Percentiles rank a stretch among this genome's conserved stretches.
Evolutionary conservation across 2,329 filamentous ascomycete genomes (phyloP).

Genomic region (Grosmannia clavigera): DNA sequence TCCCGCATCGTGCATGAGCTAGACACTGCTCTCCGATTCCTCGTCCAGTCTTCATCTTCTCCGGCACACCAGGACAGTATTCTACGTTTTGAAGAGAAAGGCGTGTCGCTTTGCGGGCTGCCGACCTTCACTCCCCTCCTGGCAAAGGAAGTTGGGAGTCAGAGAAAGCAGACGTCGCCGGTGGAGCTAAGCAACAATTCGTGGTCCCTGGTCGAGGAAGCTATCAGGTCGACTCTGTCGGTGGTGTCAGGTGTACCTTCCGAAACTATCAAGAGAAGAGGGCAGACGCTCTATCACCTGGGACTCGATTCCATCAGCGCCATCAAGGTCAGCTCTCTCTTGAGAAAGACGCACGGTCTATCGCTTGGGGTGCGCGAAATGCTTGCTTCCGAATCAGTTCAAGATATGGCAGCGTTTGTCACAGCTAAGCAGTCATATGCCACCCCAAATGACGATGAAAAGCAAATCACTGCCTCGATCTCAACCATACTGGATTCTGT

Average conservation of each 20-base stretch:
- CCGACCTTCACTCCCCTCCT: constrained; percentile 24
- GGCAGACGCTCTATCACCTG: constrained; percentile 65
- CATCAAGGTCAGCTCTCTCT: constrained; percentile 65
- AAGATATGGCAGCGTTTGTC: constrained; percentile 40
- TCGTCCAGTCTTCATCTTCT: constrained; percentile 36
- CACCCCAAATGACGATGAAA: background rate
- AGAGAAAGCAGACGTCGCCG: background rate
- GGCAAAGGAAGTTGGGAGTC: background rate
- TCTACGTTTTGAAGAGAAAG: constrained; percentile 37
- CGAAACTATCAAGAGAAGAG: constrained; percentile 39
- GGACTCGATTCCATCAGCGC: constrained; percentile 87
- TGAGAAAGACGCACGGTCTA: constrained; percentile 49
- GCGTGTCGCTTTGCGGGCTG: constrained; percentile 55
- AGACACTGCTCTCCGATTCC: constrained; percentile 42
- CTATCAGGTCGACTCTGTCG: constrained; percentile 35
- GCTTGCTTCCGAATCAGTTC: constrained; percentile 51
- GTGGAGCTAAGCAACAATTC: too few relatives aligned
- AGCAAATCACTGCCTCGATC: background rate
- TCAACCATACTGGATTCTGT: background rate
- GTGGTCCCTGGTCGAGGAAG: constrained; percentile 24
- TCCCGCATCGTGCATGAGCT: constrained; percentile 43
- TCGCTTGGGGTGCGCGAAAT: constrained; percentile 58
- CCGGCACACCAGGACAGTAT: constrained; percentile 22
- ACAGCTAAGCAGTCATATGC: background rate
- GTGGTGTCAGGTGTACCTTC: constrained; percentile 47